Evolutionary conservation across 2,329 filamentous ascomycete genomes (phyloP), one percentile per base, ranked within the genome.

Genomic region (Venturia nashicola): DNA sequence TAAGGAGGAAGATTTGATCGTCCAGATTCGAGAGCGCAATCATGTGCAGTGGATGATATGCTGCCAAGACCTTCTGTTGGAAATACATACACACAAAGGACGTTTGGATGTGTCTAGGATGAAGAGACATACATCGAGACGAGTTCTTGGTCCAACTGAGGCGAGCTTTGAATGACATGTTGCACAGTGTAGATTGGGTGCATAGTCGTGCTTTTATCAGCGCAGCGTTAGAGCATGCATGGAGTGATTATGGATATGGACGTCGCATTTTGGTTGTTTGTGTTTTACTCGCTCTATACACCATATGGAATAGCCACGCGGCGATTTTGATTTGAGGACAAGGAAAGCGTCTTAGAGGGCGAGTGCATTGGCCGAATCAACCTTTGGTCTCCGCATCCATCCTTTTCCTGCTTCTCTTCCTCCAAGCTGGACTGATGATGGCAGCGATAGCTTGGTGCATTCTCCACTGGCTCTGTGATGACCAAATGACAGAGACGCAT

Each of bases 1-100:
- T 51, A 16, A 63, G 34, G 61, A 63, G 42, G 48, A 42, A 57
- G 43, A 63, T 63, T 39, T 51, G 61, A 63, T 59, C 6, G 27
- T n/a, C n/a, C n/a, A n/a, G n/a, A n/a, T n/a, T n/a, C n/a, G n/a
- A n/a, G n/a, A n/a, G 20, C 39, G 36, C 5, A 23, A 23, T 5
- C 7, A 39, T 42, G 27, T 4, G 42, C 20, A 23, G 34, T 42
- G 57, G 57, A 43, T 14, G 36, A 8, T 43, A 27, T 60, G 59
- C 36, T 57, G 32, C 8, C 51, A 32, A 57, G 16, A 5, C n/a
- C 51, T 36, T 57, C 12, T 18, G 7, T 32, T 34, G 11, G 23
- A 54, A 16, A 20, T 16, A 34, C 8, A 57, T 9, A n/a, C n/a
- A 4, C 23, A 36, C 16, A 3, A 16, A 18, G 7, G 20, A 36